Evolutionary conservation across 306 rosid species (phyloP), one percentile per base, ranked within the genome.

Genomic region (Canavalia ensiformis): DNA sequence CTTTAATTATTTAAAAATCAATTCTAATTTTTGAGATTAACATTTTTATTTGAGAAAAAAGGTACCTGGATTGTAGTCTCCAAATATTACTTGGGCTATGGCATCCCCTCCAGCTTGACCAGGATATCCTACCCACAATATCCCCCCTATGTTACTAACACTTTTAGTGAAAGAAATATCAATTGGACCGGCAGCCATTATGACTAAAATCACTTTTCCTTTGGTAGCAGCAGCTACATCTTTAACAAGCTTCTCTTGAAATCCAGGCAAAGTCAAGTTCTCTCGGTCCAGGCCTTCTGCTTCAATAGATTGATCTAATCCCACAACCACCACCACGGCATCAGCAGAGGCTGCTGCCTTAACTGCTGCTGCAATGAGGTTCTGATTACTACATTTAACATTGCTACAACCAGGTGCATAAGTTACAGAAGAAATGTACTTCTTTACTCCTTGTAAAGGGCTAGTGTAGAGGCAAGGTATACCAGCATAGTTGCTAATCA

Each of bases 71-170:
- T 92, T 90, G 77, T 88, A 82, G 77, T 92, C 91, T 72, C 97
- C 97, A 82, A 90, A 92, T 75, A 92, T 84, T 34, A 88, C 90
- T 87, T 92, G 90, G 52, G 92, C 89, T 49, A 88, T 85, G 50
- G 91, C 94, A 82, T 91, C 92, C 31, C 97, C 97, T 45, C 97
- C 97, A 66, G 66, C 92, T 87, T 91, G 89, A 67, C 97, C 97
- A 8, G 94, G 97, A 82, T 91, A 91, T 0, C 94, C 97, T 25
- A 88, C 97, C 97, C 97, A 90, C 31, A 92, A 49, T 42, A 92
- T 85, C 4, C 89, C 95, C 13, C 86, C 92, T 49, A 90, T 82
- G 31, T 87, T 84, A 39, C 78, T 49, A 28, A 89, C 28, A 72
- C 75, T 81, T 54, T 81, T 82, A 54, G 91, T 83, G 71, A 94